Conservation (phyloP, 768 basidiomycete genomes). For the Hemileccinum impolitum region DNA sequence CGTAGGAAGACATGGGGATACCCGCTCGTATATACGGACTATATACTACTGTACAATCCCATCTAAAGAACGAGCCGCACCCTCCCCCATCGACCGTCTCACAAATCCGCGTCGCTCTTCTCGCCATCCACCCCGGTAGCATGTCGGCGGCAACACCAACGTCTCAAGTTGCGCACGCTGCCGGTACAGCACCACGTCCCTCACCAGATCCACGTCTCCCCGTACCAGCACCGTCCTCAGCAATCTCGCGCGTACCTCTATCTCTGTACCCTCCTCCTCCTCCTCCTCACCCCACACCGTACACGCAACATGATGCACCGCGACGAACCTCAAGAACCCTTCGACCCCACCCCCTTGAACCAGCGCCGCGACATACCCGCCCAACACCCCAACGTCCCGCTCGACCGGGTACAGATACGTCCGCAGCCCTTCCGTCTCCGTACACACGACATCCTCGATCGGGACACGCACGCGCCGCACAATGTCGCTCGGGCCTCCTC, state of each 20-base stretch:
- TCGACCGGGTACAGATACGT: conserved; percentile 77
- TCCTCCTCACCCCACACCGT: conserved; percentile 66
- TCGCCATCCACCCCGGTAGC: conserved; percentile 38
- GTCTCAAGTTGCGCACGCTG: conserved; percentile 40
- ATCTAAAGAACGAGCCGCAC: not conserved
- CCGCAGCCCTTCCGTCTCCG: conserved; percentile 26
- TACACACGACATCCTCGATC: conserved; percentile 46
- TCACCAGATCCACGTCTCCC: conserved; percentile 45
- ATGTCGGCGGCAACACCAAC: conserved; percentile 46
- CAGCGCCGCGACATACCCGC: conserved; percentile 55
- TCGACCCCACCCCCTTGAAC: conserved; percentile 36
- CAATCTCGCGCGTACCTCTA: conserved; percentile 37
- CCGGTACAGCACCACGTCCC: conserved; percentile 55
- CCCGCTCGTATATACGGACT: too few species aligned
- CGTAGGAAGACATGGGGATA: too few species aligned
- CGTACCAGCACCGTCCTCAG: conserved; percentile 50
- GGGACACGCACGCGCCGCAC: conserved; percentile 56
- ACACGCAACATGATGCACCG: conserved; percentile 75
- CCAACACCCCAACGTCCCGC: conserved; percentile 54
- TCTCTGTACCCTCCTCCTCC: not conserved
- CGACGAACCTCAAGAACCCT: conserved; percentile 64
- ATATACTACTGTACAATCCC: too few species aligned
- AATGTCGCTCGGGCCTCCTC: conserved; percentile 7
- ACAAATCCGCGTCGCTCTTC: conserved; percentile 18
- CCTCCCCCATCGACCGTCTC: conserved; percentile 5